Evolutionary conservation across 2,329 filamentous ascomycete species (phyloP), one percentile per base, ranked within the genome.

Genomic region (Botrytis elliptica): DNA sequence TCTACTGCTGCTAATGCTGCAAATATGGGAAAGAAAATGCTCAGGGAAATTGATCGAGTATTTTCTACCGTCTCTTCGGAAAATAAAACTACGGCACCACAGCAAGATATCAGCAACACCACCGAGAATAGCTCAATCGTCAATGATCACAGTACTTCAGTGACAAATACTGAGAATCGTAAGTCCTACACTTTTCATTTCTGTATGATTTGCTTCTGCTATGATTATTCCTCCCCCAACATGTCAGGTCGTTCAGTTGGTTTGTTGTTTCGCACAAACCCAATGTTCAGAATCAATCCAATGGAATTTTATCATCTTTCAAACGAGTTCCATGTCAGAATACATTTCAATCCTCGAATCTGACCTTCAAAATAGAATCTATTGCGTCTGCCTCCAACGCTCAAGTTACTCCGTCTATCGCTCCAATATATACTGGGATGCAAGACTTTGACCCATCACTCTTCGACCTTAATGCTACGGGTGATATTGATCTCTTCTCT

Each of bases 1-100:
- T 88, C 86, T 83, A 88, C 78, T 9, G 86, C 77, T 85, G 88
- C 2, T 84, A 75, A 73, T 20, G 78, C 74, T 25, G 74, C 78
- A n/a, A 76, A 77, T 20, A 77, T 79, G 74, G 78, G 77, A 0
- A 75, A 74, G 72, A 76, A 77, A 36, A 70, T 77, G 22, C 65
- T 79, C 3, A 76, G 74, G 38, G 77, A 79, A 70, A 78, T 78
- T 70, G 77, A 79, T 40, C 65, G 78, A 66, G 77, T 79, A 3
- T 75, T 73, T 57, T 75, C 75, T 29, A 71, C 75, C 0, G 70
- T 77, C 42, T 72, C 46, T 25, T 44, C 72, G 33, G 66, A 60
- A 4, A 65, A 66, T 49, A 38, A 62, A 55, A n/a, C 46, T 20
- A 38, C 46, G n/a, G 44, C 46, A 10, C 40, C 68, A 62, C 55